Conservation (phyloP, 192 early-diverging fungal genomes). For the Diversispora epigaea region DNA sequence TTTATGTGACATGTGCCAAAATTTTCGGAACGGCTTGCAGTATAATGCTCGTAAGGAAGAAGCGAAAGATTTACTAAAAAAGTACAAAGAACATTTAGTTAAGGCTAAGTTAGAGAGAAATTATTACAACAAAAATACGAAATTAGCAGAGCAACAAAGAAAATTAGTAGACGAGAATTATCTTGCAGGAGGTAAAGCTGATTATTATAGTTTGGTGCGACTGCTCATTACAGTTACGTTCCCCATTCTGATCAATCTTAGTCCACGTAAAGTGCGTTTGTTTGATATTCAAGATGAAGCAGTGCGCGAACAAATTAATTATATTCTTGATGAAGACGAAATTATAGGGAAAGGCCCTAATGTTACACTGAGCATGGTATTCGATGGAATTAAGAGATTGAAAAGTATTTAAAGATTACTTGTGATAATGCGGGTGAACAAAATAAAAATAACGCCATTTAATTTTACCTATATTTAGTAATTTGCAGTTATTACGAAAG, state of each 20-base stretch:
- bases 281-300: conserved; percentile 34
- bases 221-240: conserved; percentile 26
- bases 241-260: conserved; percentile 26
- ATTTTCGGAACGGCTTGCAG: conserved; percentile 23
- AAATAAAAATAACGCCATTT: conserved; percentile 30
- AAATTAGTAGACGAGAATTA: conserved; percentile 23
- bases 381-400: conserved; percentile 32
- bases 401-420: conserved; percentile 33
- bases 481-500: no score
- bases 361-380: conserved; percentile 11
- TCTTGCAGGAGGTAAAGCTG: not conserved
- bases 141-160: conserved; percentile 25
- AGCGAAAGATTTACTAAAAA: conserved; percentile 18
- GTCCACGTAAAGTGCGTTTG: conserved; percentile 25
- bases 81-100: conserved; percentile 8
- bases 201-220: conserved; percentile 5
- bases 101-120: conserved; percentile 25
- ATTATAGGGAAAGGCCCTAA: conserved; percentile 16
- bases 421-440: conserved; percentile 21
- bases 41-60: conserved; percentile 9
- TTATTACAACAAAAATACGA: conserved; percentile 31
- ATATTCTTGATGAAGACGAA: conserved; percentile 24
- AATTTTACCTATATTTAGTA: no score
- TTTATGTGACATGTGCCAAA: conserved; percentile 16
- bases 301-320: conserved; percentile 27